These are phyloP conservation scores for Backusella sp. DNA, from an alignment of 192 early-diverging fungal species.

Conservation along the genomic window DNA sequence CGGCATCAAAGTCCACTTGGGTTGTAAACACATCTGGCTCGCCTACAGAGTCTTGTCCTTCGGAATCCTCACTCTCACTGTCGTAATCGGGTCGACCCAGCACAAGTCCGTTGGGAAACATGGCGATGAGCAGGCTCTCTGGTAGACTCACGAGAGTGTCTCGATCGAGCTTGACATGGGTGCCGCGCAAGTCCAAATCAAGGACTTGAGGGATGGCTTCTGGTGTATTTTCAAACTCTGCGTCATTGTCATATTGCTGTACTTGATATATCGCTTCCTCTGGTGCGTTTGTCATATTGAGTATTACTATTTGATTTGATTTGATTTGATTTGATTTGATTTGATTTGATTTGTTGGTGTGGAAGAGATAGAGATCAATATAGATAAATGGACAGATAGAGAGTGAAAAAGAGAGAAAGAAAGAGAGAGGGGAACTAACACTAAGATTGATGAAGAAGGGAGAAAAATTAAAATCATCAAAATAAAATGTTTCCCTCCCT, in stretches of 20 bases:
- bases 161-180: constrained; percentile 52
- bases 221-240: background rate
- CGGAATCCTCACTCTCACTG: constrained; percentile 34
- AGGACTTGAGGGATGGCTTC: constrained; percentile 41
- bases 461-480: too few relatives aligned
- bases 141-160: constrained; percentile 56
- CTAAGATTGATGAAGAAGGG: too few relatives aligned
- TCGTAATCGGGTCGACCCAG: constrained; percentile 32
- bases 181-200: constrained; percentile 57
- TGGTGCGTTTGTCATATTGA: background rate
- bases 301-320: background rate
- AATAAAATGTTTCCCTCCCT: too few relatives aligned
- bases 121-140: constrained; percentile 58
- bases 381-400: background rate
- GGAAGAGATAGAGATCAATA: background rate
- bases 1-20: constrained; percentile 55
- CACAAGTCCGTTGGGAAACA: constrained; percentile 63
- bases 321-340: background rate
- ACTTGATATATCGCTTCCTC: constrained; percentile 1
- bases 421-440: too few relatives aligned
- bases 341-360: background rate
- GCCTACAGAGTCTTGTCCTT: constrained; percentile 4
- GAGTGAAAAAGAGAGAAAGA: background rate
- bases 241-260: background rate
- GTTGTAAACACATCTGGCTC: constrained; percentile 33